Evolutionary conservation across 1,139 yeast genomes (phyloP).

Genomic region (Candida sp.): DNA sequence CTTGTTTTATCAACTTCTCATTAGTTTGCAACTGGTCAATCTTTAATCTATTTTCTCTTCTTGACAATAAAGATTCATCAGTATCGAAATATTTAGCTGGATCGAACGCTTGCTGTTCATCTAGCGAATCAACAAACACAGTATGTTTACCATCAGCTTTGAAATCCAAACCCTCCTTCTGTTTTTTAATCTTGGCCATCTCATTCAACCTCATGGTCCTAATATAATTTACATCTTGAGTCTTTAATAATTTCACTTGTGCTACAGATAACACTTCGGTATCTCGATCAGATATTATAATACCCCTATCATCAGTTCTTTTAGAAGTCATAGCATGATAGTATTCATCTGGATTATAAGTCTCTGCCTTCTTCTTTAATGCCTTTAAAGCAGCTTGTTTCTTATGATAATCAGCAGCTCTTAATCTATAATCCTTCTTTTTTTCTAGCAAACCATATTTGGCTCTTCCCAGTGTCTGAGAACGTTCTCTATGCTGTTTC

Average conservation of each 20-base stretch:
- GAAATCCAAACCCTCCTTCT: slow-evolving; percentile 52
- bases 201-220: slow-evolving; percentile 75
- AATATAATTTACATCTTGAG: slow-evolving; percentile 86
- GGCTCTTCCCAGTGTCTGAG: slow-evolving; percentile 74
- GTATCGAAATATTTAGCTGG: slow-evolving; percentile 71
- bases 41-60: slow-evolving; percentile 73
- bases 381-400: slow-evolving; percentile 84
- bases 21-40: slow-evolving; percentile 54
- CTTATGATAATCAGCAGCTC: slow-evolving; percentile 87
- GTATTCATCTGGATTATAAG: slow-evolving; percentile 93
- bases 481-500: slow-evolving; percentile 92
- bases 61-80: slow-evolving; percentile 55
- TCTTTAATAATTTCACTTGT: slow-evolving; percentile 77
- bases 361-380: slow-evolving; percentile 66
- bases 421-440: slow-evolving; percentile 87
- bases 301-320: slow-evolving; percentile 66
- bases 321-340: slow-evolving; percentile 85
- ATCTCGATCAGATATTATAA: slow-evolving; percentile 64
- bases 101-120: slow-evolving; percentile 54
- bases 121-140: slow-evolving; percentile 70
- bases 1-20: slow-evolving; percentile 22
- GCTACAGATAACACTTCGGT: slow-evolving; percentile 62
- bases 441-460: slow-evolving; percentile 85
- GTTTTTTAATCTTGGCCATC: slow-evolving; percentile 57
- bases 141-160: slow-evolving; percentile 72